Evolutionary conservation across 768 basidiomycete species (phyloP).

Genomic region (Hypsizygus marmoreus): DNA sequence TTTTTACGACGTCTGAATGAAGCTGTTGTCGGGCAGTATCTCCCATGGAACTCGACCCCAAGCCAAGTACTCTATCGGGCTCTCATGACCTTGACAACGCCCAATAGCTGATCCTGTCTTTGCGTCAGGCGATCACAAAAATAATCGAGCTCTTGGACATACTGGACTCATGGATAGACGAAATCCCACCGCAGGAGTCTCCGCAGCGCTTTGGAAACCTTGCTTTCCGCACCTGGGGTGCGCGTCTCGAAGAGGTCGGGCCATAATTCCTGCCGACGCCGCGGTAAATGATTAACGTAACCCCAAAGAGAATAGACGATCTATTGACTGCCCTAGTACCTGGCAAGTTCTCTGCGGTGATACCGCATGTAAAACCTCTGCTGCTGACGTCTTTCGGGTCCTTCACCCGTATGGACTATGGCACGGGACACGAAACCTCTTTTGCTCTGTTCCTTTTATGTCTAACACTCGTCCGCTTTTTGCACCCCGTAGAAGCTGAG

Average conservation of each 20-base stretch:
- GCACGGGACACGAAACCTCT: constrained; percentile 92
- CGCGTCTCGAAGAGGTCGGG: constrained; percentile 72
- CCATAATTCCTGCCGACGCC: constrained; percentile 5
- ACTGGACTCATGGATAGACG: constrained; percentile 75
- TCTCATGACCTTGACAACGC: too few species aligned
- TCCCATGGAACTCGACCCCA: constrained; percentile 43
- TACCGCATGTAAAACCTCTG: constrained; percentile 77
- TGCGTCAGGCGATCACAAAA: constrained; percentile 44
- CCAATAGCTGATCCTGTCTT: constrained; percentile 6
- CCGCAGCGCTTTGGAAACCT: constrained; percentile 92
- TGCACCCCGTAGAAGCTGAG: constrained; percentile 56
- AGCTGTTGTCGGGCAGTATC: constrained; percentile 65
- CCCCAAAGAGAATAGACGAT: constrained; percentile 50
- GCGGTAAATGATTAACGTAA: constrained; percentile 9
- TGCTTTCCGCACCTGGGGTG: constrained; percentile 85
- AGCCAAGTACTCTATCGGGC: constrained; percentile 46
- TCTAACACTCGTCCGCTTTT: constrained; percentile 68
- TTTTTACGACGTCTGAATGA: constrained; percentile 80
- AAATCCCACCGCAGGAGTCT: constrained; percentile 71
- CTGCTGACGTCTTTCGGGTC: constrained; percentile 86
- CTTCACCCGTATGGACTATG: constrained; percentile 91
- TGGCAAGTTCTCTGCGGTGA: constrained; percentile 38
- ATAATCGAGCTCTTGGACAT: constrained; percentile 61
- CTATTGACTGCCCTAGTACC: constrained; percentile 55
- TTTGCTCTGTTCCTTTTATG: constrained; percentile 80